Evolutionary conservation across 2,329 filamentous ascomycete species (phyloP), one percentile per base, ranked within the genome.

Genomic region (Mollisia scopiformis): DNA sequence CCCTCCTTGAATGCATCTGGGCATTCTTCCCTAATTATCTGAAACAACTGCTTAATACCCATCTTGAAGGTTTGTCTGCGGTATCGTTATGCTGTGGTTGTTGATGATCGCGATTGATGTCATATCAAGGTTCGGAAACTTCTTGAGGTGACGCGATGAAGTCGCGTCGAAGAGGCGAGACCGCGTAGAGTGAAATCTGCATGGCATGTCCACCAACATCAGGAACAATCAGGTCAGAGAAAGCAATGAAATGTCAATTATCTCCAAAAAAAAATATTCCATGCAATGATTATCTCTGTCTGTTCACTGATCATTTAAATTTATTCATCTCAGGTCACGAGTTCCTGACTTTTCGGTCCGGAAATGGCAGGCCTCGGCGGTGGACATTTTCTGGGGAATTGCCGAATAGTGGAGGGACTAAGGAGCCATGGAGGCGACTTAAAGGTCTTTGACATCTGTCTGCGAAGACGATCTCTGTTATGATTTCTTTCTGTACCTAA

Each of bases 1-100:
- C 95, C 92, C 73, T 93, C 90, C 78, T 97, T 98, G 82, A 97
- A 86, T 33, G 95, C 90, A 78, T 93, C 91, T n/a, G 95, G 95
- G 67, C 93, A 91, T 80, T 98, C 90, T 74, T 97, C 93, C 72
- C 91, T 90, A 78, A 95, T 92, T 75, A 95, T 89, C 67, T 86
- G 84, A 76, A 89, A 92, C 46, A 95, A 84, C 70, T 91, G 86
- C 82, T 88, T 89, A 70, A 88, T 88, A 76, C 85, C 83, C 82
- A 87, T 88, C 41, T 67, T 80, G 67, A 69, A 70, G 39, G 30
- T 59, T 52, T 30, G 35, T 43, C 19, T 39, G 52, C 60, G 49
- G 30, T 53, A 25, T 33, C n/a, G 55, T 49, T 47, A 25, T 46
- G 37, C n/a, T 47, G 27, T 31, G 35, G 55, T 8, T 59, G 11